Percentiles rank a stretch among this genome's conserved stretches.
These are phyloP conservation scores for Cryptococcus sp. DNA, from an alignment of 1,284 basidiomycete species.

Conservation along the genomic window DNA sequence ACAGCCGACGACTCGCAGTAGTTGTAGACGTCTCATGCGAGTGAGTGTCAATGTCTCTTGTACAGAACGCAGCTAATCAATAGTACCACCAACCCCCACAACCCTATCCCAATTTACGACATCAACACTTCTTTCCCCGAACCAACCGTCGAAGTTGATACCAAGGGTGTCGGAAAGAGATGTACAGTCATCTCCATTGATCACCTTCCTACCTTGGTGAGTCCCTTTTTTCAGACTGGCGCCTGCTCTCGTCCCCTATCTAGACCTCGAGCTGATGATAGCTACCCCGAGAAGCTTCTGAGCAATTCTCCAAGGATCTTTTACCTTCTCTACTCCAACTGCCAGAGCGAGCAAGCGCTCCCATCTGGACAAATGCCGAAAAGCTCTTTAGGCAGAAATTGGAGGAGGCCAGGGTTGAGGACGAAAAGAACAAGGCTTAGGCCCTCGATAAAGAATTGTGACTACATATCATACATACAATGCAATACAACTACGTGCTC, in stretches of 20 bases:
- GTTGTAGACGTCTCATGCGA: slow-evolving; percentile 99
- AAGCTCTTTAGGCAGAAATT: slow-evolving; percentile 77
- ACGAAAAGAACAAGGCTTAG: slow-evolving; percentile 38
- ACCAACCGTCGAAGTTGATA: slow-evolving; percentile 84
- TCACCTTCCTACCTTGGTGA: slow-evolving; percentile 82
- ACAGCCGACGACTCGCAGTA: slow-evolving; percentile 65
- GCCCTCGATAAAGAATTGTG: background rate
- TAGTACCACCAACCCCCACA: slow-evolving; percentile 92
- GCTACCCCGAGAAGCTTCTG: slow-evolving; percentile 90
- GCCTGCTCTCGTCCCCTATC: background rate
- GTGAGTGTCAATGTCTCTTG: slow-evolving; percentile 20
- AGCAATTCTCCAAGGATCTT: slow-evolving; percentile 90
- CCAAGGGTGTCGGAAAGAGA: slow-evolving; percentile 56
- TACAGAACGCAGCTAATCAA: background rate
- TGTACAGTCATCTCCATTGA: slow-evolving; percentile 92
- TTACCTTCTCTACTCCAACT: slow-evolving; percentile 80
- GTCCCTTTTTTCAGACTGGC: slow-evolving; percentile 4
- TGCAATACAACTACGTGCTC: background rate
- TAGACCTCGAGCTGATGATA: slow-evolving; percentile 7
- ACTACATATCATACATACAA: background rate
- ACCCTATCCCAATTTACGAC: slow-evolving; percentile 92
- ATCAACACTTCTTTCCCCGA: slow-evolving; percentile 94
- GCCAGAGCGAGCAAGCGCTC: slow-evolving; percentile 61
- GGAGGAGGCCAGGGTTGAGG: slow-evolving; percentile 48
- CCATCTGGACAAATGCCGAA: slow-evolving; percentile 89